Conservation (phyloP, 2,329 filamentous ascomycete species). For the Aspergillus transmontanensis region DNA sequence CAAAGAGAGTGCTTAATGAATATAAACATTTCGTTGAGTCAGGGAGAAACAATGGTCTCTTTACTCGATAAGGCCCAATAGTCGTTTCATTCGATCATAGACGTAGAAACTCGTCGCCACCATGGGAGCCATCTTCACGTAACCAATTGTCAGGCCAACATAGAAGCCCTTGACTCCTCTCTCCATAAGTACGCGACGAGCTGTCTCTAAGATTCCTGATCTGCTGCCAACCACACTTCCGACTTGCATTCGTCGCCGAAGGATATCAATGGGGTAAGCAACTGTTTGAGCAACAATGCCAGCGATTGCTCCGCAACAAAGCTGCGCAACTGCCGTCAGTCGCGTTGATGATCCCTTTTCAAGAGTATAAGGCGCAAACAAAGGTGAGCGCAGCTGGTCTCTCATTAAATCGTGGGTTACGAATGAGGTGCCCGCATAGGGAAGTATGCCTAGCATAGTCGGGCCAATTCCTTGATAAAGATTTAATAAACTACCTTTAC, state of each 20-base stretch:
- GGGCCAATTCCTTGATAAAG: conserved; percentile 95
- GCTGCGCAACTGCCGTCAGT: conserved; percentile 84
- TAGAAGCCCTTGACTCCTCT: conserved; percentile 82
- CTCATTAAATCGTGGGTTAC: conserved; percentile 89
- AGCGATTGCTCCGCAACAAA: conserved; percentile 80
- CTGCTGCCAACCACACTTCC: conserved; percentile 85
- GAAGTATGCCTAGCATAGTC: conserved; percentile 91
- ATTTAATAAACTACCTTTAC: conserved; percentile 53
- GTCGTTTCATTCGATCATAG: conserved; percentile 66
- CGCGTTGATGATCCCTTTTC: conserved; percentile 63
- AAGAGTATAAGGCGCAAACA: conserved; percentile 69
- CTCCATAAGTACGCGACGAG: conserved; percentile 72
- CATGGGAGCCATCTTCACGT: conserved; percentile 92
- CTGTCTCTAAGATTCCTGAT: conserved; percentile 77
- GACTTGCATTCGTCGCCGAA: conserved; percentile 92
- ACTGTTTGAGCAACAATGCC: conserved; percentile 88
- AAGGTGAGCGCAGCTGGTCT: conserved; percentile 76
- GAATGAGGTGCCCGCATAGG: conserved; percentile 94
- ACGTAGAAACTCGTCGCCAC: conserved; percentile 71
- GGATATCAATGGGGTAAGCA: conserved; percentile 94
- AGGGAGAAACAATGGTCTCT: neutral
- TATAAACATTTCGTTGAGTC: too few relatives aligned
- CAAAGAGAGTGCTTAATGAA: too few relatives aligned
- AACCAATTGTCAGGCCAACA: conserved; percentile 90
- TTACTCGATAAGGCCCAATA: conserved; percentile 58